phyloP scores from a whole-genome alignment of 2,329 filamentous ascomycete species.

The Exophiala aquamarina region DNA sequence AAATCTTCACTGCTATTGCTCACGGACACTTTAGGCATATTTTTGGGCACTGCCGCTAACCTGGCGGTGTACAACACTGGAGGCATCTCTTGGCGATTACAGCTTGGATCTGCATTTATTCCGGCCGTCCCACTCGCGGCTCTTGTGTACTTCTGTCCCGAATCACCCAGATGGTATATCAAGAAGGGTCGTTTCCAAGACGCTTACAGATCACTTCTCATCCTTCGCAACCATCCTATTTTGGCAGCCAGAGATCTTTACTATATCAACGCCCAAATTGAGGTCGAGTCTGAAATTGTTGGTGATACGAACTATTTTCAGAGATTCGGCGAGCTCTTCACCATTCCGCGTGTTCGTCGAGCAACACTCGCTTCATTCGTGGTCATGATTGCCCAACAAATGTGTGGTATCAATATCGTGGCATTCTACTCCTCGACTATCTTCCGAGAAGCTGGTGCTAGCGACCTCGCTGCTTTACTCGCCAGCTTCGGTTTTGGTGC shows the following conservation, averaged over 20 bases:
- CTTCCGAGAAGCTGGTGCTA: conserved; percentile 49
- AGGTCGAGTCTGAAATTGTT: conserved; percentile 30
- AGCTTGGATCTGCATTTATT: conserved; percentile 64
- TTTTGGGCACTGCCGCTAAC: conserved; percentile 58
- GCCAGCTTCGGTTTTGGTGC: conserved; percentile 60
- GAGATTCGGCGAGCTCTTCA: conserved; percentile 51
- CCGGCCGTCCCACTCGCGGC: conserved; percentile 62
- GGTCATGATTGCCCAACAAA: conserved; percentile 36
- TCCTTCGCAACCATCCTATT: conserved; percentile 31
- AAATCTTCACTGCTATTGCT: neutral
- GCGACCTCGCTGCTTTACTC: conserved; percentile 44
- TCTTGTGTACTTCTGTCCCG: conserved; percentile 51
- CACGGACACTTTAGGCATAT: conserved; percentile 32
- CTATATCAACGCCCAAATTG: conserved; percentile 40
- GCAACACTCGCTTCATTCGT: conserved; percentile 37
- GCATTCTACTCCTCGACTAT: conserved; percentile 54
- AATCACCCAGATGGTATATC: conserved; percentile 35
- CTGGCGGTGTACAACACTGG: conserved; percentile 62
- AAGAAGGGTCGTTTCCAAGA: conserved; percentile 31
- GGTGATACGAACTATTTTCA: conserved; percentile 40
- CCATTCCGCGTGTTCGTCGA: conserved; percentile 47
- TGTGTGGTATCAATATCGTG: conserved; percentile 37
- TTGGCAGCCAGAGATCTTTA: conserved; percentile 33
- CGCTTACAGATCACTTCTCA: conserved; percentile 32
- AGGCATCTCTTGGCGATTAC: conserved; percentile 61